phyloP scores from a whole-genome alignment of 164 flowering plant species.

The Vitis cinerea region DNA sequence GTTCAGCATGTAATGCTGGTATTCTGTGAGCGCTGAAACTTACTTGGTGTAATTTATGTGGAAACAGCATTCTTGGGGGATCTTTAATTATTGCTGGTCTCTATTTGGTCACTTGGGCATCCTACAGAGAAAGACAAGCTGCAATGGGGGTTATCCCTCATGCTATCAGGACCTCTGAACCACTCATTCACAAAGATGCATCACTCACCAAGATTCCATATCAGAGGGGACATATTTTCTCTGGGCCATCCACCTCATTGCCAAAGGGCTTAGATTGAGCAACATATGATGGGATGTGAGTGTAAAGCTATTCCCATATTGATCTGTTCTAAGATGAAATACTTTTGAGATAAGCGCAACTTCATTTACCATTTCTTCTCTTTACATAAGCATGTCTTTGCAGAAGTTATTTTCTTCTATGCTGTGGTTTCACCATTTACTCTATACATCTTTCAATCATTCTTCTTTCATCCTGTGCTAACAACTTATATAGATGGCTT shows the following conservation, averaged over 20 bases:
- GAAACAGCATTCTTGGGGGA: constrained; percentile 83
- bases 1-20: background rate
- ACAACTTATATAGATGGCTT: no score
- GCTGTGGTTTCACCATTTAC: background rate
- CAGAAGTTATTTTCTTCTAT: constrained; percentile 1
- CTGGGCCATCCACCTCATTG: constrained; percentile 40
- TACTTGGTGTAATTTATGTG: constrained; percentile 10
- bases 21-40: background rate
- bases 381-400: background rate
- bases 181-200: constrained; percentile 48
- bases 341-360: background rate
- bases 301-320: background rate
- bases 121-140: constrained; percentile 59
- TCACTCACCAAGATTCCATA: constrained; percentile 35
- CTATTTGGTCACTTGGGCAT: constrained; percentile 95
- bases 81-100: constrained; percentile 77
- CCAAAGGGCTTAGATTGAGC: constrained; percentile 50
- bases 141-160: constrained; percentile 23
- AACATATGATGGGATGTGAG: background rate
- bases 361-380: background rate
- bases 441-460: background rate
- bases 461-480: background rate
- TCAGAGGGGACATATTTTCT: constrained; percentile 51
- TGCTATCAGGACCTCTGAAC: constrained; percentile 39
- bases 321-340: background rate